Base-by-base conservation (phyloP, 805 yeast genomes). In the Peterozyma xylosa region DNA sequence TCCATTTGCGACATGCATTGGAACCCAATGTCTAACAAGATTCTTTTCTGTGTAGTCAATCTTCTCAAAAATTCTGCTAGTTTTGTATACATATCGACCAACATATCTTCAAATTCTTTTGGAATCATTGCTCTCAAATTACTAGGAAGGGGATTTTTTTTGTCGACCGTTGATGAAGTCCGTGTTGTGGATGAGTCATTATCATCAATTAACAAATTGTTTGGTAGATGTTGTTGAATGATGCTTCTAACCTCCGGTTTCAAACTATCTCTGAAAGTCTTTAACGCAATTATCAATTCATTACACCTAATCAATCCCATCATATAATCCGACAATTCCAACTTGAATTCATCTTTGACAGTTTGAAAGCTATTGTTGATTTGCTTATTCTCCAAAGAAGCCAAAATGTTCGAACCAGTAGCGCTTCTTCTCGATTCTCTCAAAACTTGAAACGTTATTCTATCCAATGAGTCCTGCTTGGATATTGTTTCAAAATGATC, bases 1-100 rank as follows among this genome's bases (percentile, higher is more conserved):
- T 39, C 14, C 11, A 27, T 21, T 13, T 37, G 18, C 5, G 44
- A 37, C 60, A 70, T 37, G 54, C 71, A 66, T 41, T 71, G 74
- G 30, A 83, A 61, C 0, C 95, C 80, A 42, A 85, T 57, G 50
- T 87, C 93, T 11, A 93, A 68, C 29, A 91, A 60, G 4, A 86
- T 53, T 58, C 88, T 89, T 56, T 89, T 95, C 46, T 89, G 96
- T 9, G 76, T 66, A 1, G 86, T 78, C 30, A 90, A 65, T 46
- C 96, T 72, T 49, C 91, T 68, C 21, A 89, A 65, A 15, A 87
- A 80, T 54, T 85, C 95, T 0, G 88, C 77, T 2, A 84, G 67
- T 16, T 76, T 72, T 0, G 86, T 63, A 51, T 76, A 86, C 3
- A 81, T 80, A 29, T 65, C 67, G 2, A 71, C 59, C 37, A 87